A percentile compares a stretch with the other conserved stretches of the same genome.
Conservation (phyloP, 306 rosid species). For the Corylus heterophylla region DNA sequence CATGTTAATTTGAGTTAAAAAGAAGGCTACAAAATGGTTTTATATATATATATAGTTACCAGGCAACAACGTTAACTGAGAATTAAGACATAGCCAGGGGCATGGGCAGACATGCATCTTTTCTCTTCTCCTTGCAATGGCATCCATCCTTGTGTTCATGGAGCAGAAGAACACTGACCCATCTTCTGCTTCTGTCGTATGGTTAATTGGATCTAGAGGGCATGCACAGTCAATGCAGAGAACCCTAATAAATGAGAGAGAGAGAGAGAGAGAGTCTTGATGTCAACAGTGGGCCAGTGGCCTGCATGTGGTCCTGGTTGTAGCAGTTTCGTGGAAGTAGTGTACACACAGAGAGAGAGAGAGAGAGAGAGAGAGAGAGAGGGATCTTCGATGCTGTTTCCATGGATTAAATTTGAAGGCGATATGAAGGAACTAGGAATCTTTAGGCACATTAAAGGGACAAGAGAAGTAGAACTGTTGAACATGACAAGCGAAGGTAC, state of each 20-base stretch:
- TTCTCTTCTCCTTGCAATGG: slow-evolving; percentile 18
- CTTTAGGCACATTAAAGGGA: neutral
- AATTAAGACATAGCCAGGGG: too few species aligned
- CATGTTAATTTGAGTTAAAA: neutral
- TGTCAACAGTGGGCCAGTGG: too few species aligned
- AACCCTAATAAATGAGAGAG: neutral
- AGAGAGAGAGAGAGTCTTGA: neutral
- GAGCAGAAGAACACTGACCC: slow-evolving; percentile 34
- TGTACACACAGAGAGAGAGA: neutral
- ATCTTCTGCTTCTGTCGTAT: slow-evolving; percentile 9
- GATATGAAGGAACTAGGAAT: neutral
- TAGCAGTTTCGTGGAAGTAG: neutral
- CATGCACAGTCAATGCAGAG: neutral
- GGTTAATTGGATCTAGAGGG: neutral
- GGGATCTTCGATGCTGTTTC: neutral
- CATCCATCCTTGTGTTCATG: slow-evolving; percentile 23
- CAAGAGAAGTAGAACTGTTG: neutral
- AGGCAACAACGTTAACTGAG: slow-evolving; percentile 47
- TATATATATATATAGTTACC: too few species aligned
- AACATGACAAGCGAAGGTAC: neutral
- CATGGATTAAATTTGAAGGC: neutral
- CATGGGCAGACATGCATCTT: slow-evolving; percentile 32
- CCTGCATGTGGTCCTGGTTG: neutral
- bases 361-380: neutral
- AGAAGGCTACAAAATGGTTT: neutral